Base-by-base conservation (phyloP, 371 early-diverging fungal genomes). In the Rhizopus delemar region DNA sequence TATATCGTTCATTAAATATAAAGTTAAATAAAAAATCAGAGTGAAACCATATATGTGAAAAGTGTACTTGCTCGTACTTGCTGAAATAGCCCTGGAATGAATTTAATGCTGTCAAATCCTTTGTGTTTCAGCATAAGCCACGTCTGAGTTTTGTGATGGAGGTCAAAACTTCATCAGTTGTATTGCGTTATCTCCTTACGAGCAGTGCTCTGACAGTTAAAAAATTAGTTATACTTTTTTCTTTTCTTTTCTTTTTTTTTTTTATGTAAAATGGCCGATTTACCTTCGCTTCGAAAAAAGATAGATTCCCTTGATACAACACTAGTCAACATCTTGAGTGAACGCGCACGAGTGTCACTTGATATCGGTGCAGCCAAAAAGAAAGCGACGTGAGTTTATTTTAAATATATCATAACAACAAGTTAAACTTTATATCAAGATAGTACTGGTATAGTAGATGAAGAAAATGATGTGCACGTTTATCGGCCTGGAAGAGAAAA, bases 311-410 rank as follows among this genome's bases (percentile, higher is more conserved):
- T 94, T 29, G 93, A 93, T 71, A 74, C 81, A 32, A 82, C 88
- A 39, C 71, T 94, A 36, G 90, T 94, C 36, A 73, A 83, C 31
- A 73, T 93, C 35, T 82, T 93, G 15, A 94, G 92, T 75, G 91
- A 93, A 67, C 87, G 93, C n/a, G 93, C 95, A 8, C 83, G 83
- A 38, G 80, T 93, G n/a, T 90, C 92, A 29, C 82, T 93, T 46
- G 88, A 89, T 65, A 90, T 94, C 62, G 93, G 93, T 4, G 81
- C 85, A 11, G 90, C 89, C 33, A 93, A 94, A 70, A 76, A 41
- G 50, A 56, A 38, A 53, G 57, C 60, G 16, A 54, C 31, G 64
- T 64, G 53, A 54, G 50, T 50, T 8, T 12, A 8, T 34, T 15
- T 11, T n/a, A 4, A 11, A 5, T 11, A 28, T 33, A 5, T n/a